Percentiles rank a stretch among this genome's conserved stretches.
phyloP scores from a whole-genome alignment of 805 yeast genomes.

The Wickerhamiella nectarea region DNA sequence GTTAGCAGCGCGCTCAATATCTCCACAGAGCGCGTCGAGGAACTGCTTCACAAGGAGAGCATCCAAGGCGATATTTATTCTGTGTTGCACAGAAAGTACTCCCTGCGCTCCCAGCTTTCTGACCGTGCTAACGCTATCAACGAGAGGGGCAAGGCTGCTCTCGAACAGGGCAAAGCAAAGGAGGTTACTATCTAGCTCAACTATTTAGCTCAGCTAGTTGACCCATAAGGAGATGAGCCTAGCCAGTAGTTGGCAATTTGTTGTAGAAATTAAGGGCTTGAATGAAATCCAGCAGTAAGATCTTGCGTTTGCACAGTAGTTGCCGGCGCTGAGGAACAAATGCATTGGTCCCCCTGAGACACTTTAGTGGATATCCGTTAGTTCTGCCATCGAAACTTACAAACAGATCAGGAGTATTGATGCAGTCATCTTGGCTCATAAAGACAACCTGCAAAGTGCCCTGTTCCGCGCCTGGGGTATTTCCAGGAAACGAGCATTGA shows the following conservation, averaged over 20 bases:
- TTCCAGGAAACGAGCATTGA: slow-evolving; percentile 1
- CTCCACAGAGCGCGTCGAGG: slow-evolving; percentile 35
- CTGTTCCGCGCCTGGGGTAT: background rate
- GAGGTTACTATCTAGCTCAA: background rate
- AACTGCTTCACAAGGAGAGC: slow-evolving; percentile 34
- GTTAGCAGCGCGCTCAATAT: slow-evolving; percentile 35
- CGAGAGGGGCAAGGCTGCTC: background rate
- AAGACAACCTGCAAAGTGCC: background rate
- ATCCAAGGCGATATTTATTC: slow-evolving; percentile 45
- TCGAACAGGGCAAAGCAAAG: background rate
- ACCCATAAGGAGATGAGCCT: too few relatives aligned
- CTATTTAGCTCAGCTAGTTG: too few relatives aligned
- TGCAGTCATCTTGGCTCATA: background rate
- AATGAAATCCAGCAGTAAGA: slow-evolving; percentile 8
- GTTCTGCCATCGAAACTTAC: slow-evolving; percentile 6
- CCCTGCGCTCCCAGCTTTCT: background rate
- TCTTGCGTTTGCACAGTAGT: background rate
- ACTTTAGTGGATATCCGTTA: slow-evolving; percentile 9
- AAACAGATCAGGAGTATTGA: slow-evolving; percentile 8
- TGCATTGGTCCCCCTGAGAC: background rate
- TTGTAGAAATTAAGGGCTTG: slow-evolving; percentile 6
- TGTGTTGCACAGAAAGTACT: slow-evolving; percentile 23
- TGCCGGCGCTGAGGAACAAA: slow-evolving; percentile 10
- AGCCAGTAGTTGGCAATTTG: background rate
- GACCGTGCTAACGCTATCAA: background rate